Base-by-base conservation (phyloP, 1,139 yeast genomes). In the Blastobotrys petasosporus region DNA sequence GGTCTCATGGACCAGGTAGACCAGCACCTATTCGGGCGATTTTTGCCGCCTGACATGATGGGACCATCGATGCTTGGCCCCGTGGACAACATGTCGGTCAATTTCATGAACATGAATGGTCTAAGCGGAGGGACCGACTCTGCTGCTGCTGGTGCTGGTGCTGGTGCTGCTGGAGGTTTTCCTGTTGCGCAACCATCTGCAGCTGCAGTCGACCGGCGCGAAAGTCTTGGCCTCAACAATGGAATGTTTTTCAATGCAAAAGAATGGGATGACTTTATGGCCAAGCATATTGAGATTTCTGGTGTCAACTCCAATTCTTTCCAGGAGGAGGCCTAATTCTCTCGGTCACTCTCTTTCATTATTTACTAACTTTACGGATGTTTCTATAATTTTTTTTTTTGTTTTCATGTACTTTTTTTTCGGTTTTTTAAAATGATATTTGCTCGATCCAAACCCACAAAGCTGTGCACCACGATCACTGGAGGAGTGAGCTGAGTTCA, bases 1-100 rank as follows among this genome's bases (percentile, higher is more conserved):
- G 94, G 94, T 4, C 82, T 84, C 15, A 82, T 86, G 72, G 95
- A 86, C 62, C 83, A 82, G 55, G 67, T 86, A 40, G 95, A 87
- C 62, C 77, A 86, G 51, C 92, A 85, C 60, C 74, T 87, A 11
- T 86, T 87, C 68, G 95, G 95, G 0, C 70, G 85, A 43, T 81
- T 83, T 55, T 63, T 86, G 45, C 95, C 95, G 3, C 94, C 94
- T 1, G 85, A 85, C 58, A 85, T 85, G 94, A 64, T 78, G 56
- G 15, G 33, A 4, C 33, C 12, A 8, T 31, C 12, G 37, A 16
- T 2, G 7, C 4, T n/a, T 31, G 38, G 16, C n/a, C n/a, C 15
- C 13, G 38, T 16, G 38, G 38, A 7, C 15, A 16, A 17, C 16
- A 35, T 35, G 30, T 25, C 37, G 20, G 20, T 13, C 16, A 20